phyloP scores from a whole-genome alignment of 257 asterid genomes.

The Catharanthus roseus region DNA sequence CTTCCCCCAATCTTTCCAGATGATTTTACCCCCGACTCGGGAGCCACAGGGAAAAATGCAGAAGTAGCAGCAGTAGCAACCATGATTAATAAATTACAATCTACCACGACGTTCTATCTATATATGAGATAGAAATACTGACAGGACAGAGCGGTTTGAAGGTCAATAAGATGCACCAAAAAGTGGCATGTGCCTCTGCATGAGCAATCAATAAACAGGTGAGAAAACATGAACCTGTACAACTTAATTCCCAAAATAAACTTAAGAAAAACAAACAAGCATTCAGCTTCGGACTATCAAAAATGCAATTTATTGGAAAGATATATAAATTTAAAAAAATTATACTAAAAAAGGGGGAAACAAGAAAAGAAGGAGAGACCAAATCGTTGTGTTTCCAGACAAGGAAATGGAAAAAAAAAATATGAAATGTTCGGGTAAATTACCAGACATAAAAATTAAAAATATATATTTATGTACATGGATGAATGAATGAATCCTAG shows the following conservation, averaged over 20 bases:
- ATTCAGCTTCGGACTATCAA: neutral
- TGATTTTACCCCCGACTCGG: slow-evolving; percentile 56
- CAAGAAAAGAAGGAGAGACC: neutral
- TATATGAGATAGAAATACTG: neutral
- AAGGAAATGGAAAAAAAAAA: neutral
- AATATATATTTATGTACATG: no score
- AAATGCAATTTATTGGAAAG: neutral
- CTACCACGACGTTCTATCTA: neutral
- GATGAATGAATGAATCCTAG: neutral
- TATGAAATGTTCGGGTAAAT: neutral
- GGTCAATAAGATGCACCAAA: slow-evolving; percentile 5
- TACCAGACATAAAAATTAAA: neutral
- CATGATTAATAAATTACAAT: slow-evolving; percentile 32
- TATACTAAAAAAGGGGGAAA: neutral
- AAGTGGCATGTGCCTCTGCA: slow-evolving; percentile 10
- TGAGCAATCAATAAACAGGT: slow-evolving; percentile 3
- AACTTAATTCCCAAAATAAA: neutral
- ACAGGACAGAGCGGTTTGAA: neutral
- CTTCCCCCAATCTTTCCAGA: slow-evolving; percentile 57
- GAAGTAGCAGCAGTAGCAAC: slow-evolving; percentile 74
- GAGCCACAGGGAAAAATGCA: slow-evolving; percentile 58
- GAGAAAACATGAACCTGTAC: neutral
- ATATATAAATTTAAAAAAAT: neutral
- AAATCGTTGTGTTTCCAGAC: neutral
- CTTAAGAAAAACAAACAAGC: neutral